phyloP scores from a whole-genome alignment of 2,329 filamentous ascomycete species.

The Arthrinium phaeospermum region DNA sequence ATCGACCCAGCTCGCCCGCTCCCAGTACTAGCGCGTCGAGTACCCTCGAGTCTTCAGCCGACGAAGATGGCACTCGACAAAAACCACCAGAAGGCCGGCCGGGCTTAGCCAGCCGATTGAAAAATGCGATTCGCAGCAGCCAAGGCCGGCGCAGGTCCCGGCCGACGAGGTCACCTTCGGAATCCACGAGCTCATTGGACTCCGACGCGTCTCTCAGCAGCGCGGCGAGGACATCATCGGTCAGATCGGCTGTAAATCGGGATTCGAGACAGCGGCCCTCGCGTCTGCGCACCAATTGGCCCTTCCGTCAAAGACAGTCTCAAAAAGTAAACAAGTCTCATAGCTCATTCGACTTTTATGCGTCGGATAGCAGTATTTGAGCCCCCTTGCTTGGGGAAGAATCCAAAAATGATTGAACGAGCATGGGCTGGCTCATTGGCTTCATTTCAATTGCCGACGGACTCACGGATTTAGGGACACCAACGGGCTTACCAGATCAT shows the following conservation, averaged over 20 bases:
- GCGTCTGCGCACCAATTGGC: not conserved
- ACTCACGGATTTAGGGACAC: not conserved
- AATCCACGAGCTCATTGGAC: not conserved
- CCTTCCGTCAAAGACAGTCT: not conserved
- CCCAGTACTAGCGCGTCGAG: no score
- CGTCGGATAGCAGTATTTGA: not conserved
- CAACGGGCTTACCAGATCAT: no score
- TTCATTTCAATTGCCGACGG: not conserved
- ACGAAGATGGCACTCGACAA: not conserved
- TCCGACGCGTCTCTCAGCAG: not conserved
- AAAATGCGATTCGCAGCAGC: not conserved
- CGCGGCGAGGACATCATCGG: not conserved
- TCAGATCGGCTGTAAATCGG: not conserved
- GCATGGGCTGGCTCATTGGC: not conserved
- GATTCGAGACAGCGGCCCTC: not conserved
- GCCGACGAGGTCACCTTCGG: not conserved
- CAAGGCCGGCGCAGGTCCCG: not conserved
- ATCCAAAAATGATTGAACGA: not conserved
- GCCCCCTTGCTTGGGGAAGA: not conserved
- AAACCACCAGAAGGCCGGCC: not conserved
- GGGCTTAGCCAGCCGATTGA: not conserved
- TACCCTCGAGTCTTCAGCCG: not conserved
- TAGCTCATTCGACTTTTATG: not conserved
- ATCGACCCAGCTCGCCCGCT: not conserved
- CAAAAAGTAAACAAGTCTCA: not conserved